These are phyloP conservation scores for Anisodus tanguticus DNA, from an alignment of 257 asterid genomes.

Conservation along the genomic window DNA sequence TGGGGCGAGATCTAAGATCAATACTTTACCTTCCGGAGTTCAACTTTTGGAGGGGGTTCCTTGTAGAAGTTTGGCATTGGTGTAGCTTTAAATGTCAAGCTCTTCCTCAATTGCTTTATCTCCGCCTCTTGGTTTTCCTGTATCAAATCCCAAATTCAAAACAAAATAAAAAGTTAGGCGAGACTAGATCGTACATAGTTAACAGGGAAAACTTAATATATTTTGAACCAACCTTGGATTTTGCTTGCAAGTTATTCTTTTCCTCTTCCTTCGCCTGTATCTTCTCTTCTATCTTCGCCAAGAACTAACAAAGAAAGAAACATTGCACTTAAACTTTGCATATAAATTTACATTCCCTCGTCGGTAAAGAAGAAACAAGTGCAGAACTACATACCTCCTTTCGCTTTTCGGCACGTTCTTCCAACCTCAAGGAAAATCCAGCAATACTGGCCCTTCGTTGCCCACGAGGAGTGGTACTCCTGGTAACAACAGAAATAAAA, in stretches of 20 bases:
- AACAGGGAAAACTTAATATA: neutral
- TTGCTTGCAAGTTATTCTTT: conserved; percentile 63
- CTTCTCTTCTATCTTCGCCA: conserved; percentile 85
- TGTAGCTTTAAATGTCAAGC: conserved; percentile 80
- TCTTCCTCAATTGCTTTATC: conserved; percentile 77
- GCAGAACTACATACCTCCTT: conserved; percentile 32
- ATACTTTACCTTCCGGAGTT: conserved; percentile 70
- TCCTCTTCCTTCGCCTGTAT: conserved; percentile 77
- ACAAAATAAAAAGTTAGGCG: neutral
- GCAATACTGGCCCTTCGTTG: conserved; percentile 53
- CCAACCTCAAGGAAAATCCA: conserved; percentile 71
- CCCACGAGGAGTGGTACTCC: conserved; percentile 54
- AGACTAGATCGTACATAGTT: conserved; percentile 20
- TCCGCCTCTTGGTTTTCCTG: conserved; percentile 85
- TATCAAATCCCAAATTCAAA: conserved; percentile 20
- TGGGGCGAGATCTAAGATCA: too few species aligned
- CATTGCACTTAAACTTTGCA: neutral
- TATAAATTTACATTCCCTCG: neutral
- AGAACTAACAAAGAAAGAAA: conserved; percentile 54
- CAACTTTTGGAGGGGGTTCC: conserved; percentile 79
- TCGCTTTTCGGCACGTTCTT: conserved; percentile 67
- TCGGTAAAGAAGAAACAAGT: neutral
- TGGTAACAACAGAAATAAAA: conserved; percentile 32
- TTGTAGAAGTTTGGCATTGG: conserved; percentile 94
- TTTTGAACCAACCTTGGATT: conserved; percentile 65